phyloP scores from a whole-genome alignment of 805 yeast species.

The Ogataea saltuana region DNA sequence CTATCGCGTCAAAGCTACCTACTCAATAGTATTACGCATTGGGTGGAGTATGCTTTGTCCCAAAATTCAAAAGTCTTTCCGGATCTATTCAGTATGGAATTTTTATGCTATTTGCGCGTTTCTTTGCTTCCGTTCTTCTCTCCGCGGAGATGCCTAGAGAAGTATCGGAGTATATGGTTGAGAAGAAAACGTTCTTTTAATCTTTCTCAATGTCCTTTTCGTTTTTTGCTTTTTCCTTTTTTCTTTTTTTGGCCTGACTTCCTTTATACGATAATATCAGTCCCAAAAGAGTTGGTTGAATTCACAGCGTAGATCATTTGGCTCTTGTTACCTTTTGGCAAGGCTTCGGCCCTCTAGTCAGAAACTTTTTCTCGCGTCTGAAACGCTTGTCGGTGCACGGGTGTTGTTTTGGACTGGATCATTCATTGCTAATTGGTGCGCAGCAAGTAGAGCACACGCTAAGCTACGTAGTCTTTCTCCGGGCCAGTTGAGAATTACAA shows the following conservation, averaged over 20 bases:
- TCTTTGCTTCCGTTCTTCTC: slow-evolving; percentile 3
- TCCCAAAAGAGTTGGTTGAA: background rate
- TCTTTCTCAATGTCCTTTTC: background rate
- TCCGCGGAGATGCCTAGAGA: background rate
- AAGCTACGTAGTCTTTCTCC: too few species aligned
- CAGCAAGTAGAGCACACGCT: slow-evolving; percentile 3
- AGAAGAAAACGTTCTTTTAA: background rate
- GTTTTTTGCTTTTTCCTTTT: background rate
- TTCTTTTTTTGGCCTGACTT: background rate
- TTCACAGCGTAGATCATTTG: background rate
- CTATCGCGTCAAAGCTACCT: background rate
- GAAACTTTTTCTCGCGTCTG: background rate
- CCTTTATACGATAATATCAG: background rate
- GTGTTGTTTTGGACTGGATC: background rate
- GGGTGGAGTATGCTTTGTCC: background rate
- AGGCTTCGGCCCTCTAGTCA: too few species aligned
- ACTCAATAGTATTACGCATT: too few species aligned
- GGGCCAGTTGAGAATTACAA: too few species aligned
- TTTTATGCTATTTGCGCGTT: slow-evolving; percentile 6
- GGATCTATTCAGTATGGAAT: slow-evolving; percentile 1
- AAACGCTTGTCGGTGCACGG: slow-evolving; percentile 1
- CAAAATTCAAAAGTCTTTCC: slow-evolving; percentile 2
- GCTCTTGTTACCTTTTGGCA: too few species aligned
- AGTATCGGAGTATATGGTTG: too few species aligned
- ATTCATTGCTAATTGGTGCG: slow-evolving; percentile 1